Percentiles rank a stretch among this genome's conserved stretches.
Evolutionary conservation across 306 rosid species (phyloP).

Genomic region (Ormosia semicastrata): DNA sequence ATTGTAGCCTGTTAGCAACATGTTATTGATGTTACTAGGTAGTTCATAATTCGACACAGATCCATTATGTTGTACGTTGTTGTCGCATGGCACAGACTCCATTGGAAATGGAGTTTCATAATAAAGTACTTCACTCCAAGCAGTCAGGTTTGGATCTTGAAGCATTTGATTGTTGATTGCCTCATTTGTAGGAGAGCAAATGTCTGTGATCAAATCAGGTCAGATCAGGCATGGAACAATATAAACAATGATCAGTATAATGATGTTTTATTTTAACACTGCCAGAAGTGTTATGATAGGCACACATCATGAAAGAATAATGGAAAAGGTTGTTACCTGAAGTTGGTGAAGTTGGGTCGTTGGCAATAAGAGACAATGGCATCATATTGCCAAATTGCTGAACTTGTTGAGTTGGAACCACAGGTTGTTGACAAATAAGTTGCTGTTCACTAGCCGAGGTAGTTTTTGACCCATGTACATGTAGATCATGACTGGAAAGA

Average conservation of each 20-base stretch:
- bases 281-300: too few relatives aligned
- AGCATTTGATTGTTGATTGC: not conserved
- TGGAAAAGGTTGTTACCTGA: constrained; percentile 4
- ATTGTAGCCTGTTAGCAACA: not conserved
- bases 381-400: not conserved
- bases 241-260: not conserved
- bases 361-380: not conserved
- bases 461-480: not conserved
- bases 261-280: too few relatives aligned
- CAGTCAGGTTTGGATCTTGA: not conserved
- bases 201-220: not conserved
- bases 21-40: too few relatives aligned
- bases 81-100: not conserved
- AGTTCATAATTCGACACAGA: not conserved
- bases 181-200: not conserved
- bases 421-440: not conserved
- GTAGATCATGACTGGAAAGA: not conserved
- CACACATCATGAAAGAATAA: too few relatives aligned
- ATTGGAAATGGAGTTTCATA: not conserved
- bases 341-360: not conserved
- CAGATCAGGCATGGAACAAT: not conserved
- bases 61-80: not conserved
- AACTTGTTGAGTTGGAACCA: not conserved
- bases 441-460: not conserved
- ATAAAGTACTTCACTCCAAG: not conserved